Conservation (phyloP, 148 eudicot species). For the Camellia sinensis region DNA sequence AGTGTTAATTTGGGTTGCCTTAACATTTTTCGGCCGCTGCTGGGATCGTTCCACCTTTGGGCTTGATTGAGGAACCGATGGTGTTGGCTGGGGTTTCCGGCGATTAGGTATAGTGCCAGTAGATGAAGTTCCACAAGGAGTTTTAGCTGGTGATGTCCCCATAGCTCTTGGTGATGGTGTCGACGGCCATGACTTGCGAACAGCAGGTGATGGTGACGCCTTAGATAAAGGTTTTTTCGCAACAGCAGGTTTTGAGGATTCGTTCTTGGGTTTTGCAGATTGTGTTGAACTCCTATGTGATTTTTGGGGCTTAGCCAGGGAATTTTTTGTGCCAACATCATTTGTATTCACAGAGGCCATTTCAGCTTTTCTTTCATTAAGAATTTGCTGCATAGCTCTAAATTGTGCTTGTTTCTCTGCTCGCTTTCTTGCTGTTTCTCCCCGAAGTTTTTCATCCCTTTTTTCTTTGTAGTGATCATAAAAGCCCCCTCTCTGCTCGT, state of each 20-base stretch:
- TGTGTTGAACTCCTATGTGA: conserved; percentile 33
- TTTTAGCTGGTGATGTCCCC: conserved; percentile 58
- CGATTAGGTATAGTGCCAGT: conserved; percentile 48
- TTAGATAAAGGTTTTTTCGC: conserved; percentile 58
- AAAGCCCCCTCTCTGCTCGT: conserved; percentile 43
- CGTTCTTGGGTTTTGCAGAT: conserved; percentile 50
- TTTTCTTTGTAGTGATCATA: conserved; percentile 50
- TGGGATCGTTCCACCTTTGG: conserved; percentile 57
- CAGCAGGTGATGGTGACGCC: conserved; percentile 57
- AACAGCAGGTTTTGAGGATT: conserved; percentile 51
- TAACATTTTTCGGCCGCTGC: conserved; percentile 44
- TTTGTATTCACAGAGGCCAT: conserved; percentile 25
- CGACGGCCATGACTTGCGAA: conserved; percentile 89
- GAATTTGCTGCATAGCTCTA: conserved; percentile 50
- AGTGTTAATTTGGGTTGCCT: conserved; percentile 41
- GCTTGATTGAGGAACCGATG: conserved; percentile 44
- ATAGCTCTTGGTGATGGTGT: conserved; percentile 63
- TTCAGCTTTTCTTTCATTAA: conserved; percentile 59
- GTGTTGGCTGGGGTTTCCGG: conserved; percentile 52
- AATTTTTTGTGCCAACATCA: conserved; percentile 34
- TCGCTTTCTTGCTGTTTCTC: conserved; percentile 43
- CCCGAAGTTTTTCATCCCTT: conserved; percentile 48
- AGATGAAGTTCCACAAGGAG: conserved; percentile 43
- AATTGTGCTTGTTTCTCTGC: conserved; percentile 59
- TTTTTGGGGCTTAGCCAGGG: conserved; percentile 44